A percentile compares a stretch with the other conserved stretches of the same genome.
Evolutionary conservation across 441 rosid species (phyloP).

Genomic region (Caryocar brasiliense): DNA sequence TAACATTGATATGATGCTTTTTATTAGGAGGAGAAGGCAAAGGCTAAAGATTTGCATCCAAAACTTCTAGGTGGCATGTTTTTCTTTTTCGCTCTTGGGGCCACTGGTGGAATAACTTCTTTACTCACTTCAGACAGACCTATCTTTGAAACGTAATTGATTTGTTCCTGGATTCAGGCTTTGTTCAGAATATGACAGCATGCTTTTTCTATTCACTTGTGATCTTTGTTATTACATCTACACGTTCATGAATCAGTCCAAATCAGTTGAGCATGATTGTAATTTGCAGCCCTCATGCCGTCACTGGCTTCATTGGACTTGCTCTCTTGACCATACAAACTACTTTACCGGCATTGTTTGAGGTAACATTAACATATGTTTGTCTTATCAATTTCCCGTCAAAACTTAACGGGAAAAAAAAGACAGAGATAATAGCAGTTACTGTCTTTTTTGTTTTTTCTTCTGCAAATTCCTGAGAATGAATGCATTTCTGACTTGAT

Average conservation of each 20-base stretch:
- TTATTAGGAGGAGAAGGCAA: conserved; percentile 72
- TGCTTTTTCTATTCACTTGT: neutral
- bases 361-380: no score
- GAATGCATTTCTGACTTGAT: no score
- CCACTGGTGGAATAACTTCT: conserved; percentile 82
- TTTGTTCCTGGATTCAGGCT: no score
- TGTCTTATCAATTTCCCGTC: no score
- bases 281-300: conserved; percentile 85
- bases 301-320: conserved; percentile 69
- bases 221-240: no score
- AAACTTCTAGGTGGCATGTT: conserved; percentile 87
- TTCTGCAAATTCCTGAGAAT: no score
- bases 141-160: conserved; percentile 57
- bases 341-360: conserved; percentile 57
- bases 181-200: neutral
- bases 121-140: conserved; percentile 79
- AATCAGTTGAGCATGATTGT: no score
- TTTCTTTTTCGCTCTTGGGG: conserved; percentile 86
- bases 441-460: neutral
- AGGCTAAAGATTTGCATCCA: conserved; percentile 82
- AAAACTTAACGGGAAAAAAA: no score
- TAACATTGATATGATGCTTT: neutral
- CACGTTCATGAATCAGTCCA: no score
- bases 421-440: no score
- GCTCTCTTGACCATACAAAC: conserved; percentile 64